Conservation (phyloP, 805 yeast genomes). For the Barnettozyma wickerhamii region DNA sequence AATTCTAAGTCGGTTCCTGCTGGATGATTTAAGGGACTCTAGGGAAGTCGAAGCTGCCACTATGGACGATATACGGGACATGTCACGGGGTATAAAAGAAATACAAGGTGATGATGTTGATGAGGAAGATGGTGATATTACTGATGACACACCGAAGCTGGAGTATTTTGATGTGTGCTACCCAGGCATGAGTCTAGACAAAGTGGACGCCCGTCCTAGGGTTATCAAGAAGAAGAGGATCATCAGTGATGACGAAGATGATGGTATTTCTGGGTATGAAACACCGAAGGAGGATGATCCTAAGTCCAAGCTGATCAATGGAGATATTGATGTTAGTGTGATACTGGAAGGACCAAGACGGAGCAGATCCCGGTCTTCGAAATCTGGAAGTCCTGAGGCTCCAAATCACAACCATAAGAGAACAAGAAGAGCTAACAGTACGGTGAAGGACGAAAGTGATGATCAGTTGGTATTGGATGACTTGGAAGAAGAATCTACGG, state of each 20-base stretch:
- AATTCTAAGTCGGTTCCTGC: conserved; percentile 52
- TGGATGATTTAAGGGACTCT: conserved; percentile 65
- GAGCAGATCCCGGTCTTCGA: neutral
- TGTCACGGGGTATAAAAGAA: neutral
- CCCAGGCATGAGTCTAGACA: conserved; percentile 32
- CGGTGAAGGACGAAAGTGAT: conserved; percentile 3
- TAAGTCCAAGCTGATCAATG: conserved; percentile 1
- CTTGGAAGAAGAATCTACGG: conserved; percentile 9
- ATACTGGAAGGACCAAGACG: conserved; percentile 5
- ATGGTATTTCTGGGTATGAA: conserved; percentile 13
- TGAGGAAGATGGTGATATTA: conserved; percentile 19
- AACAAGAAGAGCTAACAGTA: neutral
- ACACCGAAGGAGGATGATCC: conserved; percentile 8
- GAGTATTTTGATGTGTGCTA: conserved; percentile 28
- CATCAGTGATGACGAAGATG: conserved; percentile 24
- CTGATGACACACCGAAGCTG: conserved; percentile 12
- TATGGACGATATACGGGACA: conserved; percentile 38
- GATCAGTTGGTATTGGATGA: conserved; percentile 15
- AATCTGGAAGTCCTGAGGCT: neutral
- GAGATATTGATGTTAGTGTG: conserved; percentile 6
- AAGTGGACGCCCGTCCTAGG: conserved; percentile 13
- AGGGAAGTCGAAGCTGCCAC: conserved; percentile 56
- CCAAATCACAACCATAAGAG: neutral
- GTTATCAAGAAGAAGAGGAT: conserved; percentile 25
- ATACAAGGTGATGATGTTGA: conserved; percentile 18